A percentile compares a stretch with the other conserved stretches of the same genome.
These are phyloP conservation scores for Cantharellus cinnabarinus DNA, from an alignment of 768 basidiomycete species.

Conservation along the genomic window DNA sequence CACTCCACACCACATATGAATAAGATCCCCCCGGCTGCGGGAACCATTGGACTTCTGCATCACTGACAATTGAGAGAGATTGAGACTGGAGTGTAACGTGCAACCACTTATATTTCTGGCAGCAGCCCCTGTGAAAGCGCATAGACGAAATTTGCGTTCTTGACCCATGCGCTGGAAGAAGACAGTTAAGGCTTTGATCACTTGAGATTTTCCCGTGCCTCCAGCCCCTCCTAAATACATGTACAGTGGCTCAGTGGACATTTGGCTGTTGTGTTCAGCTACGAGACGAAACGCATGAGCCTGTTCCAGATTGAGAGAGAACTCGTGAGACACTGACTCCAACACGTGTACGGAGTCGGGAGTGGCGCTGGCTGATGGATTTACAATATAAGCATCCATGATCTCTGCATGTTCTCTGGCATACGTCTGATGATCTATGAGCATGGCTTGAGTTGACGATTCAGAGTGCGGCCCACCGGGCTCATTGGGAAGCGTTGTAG, in stretches of 20 bases:
- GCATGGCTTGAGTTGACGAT: too few relatives aligned
- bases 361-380: too few relatives aligned
- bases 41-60: not conserved
- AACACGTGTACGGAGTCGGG: too few relatives aligned
- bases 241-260: constrained; percentile 5
- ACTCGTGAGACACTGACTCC: not conserved
- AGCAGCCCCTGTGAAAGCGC: constrained; percentile 12
- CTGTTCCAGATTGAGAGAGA: not conserved
- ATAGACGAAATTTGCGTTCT: constrained; percentile 5
- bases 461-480: too few relatives aligned
- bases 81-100: constrained; percentile 10
- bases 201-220: constrained; percentile 13
- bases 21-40: not conserved
- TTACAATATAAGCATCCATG: too few relatives aligned
- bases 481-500: too few relatives aligned
- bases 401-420: too few relatives aligned
- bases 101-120: constrained; percentile 12
- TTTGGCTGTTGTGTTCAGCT: not conserved
- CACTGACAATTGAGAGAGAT: not conserved
- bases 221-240: constrained; percentile 12
- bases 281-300: not conserved
- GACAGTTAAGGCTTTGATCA: constrained; percentile 11
- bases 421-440: too few relatives aligned
- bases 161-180: constrained; percentile 6
- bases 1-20: constrained; percentile 5